Evolutionary conservation across 129 eudicot species (phyloP), one percentile per base, ranked within the genome.

Genomic region (Centaurea solstitialis): DNA sequence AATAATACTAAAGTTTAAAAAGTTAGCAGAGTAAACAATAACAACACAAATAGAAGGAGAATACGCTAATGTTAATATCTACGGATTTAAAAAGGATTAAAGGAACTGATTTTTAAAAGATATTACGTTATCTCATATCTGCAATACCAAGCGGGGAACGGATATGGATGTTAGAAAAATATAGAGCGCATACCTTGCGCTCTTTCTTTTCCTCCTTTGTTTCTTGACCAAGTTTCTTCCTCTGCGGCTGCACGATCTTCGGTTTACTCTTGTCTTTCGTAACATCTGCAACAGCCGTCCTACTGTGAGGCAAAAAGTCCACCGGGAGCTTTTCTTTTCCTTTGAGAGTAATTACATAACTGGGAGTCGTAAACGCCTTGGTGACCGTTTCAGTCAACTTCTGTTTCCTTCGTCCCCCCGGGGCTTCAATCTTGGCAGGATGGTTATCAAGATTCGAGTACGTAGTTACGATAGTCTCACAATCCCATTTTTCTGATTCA

Each of bases 201-300:
- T 93, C 97, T 85, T 96, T 93, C 94, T 96, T 96, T 79, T 96
- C 99, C 79, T 93, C 99, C 84, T 93, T 93, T 0, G 99, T 71
- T 87, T 96, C 99, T 85, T 85, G 91, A 68, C 87, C 87, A 74
- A 79, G 84, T 75, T 83, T 91, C 86, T 91, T 93, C 88, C 87
- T 87, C 24, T 85, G 89, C 24, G 6, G 84, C 71, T 59, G 85
- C 76, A 87, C 89, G 11, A 33, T 61, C 72, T 62, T 82, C 18
- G 80, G 69, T 53, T 76, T 82, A 45, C 67, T 74, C 50, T 11
- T 85, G 26, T 80, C 90, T 85, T 89, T 88, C 20, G 35, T 81
- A 73, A 64, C 91, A 13, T 80, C 94, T n/a, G 65, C 35, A 28
- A 23, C 82, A 59, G 78, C 37, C 50, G 74, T 89, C 78, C 77